These are phyloP conservation scores for Oryza officinalis DNA, from an alignment of 176 grass and related monocot species.

Conservation along the genomic window DNA sequence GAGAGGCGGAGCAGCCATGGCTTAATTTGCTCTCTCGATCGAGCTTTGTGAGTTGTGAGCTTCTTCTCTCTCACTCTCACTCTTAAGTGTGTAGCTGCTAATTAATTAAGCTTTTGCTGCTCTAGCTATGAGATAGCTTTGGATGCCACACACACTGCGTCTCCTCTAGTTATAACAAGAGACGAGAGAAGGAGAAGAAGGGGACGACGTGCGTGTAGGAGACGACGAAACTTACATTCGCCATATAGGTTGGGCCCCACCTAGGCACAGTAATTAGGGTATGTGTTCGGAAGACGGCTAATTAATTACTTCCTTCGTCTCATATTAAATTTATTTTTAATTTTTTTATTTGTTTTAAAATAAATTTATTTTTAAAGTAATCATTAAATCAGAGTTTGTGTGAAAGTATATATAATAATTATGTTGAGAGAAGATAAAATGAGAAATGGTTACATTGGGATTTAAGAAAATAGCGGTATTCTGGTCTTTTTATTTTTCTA, in stretches of 20 bases:
- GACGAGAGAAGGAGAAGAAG: neutral
- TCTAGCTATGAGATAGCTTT: neutral
- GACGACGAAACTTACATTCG: neutral
- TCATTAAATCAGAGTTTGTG: no score
- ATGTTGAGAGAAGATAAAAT: no score
- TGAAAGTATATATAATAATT: no score
- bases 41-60: neutral
- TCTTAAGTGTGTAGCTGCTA: neutral
- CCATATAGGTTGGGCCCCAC: neutral
- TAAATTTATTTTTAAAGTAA: no score
- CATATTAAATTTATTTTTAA: no score
- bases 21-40: neutral
- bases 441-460: no score
- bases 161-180: neutral
- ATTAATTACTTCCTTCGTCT: no score
- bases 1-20: conserved; percentile 56
- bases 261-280: neutral
- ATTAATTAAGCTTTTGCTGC: neutral
- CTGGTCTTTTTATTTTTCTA: no score
- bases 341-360: no score
- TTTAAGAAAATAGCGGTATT: no score
- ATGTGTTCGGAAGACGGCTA: neutral
- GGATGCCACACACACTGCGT: neutral
- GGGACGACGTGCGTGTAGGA: neutral
- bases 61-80: neutral